Conservation (phyloP, 768 basidiomycete species). For the Hericium coralloides region DNA sequence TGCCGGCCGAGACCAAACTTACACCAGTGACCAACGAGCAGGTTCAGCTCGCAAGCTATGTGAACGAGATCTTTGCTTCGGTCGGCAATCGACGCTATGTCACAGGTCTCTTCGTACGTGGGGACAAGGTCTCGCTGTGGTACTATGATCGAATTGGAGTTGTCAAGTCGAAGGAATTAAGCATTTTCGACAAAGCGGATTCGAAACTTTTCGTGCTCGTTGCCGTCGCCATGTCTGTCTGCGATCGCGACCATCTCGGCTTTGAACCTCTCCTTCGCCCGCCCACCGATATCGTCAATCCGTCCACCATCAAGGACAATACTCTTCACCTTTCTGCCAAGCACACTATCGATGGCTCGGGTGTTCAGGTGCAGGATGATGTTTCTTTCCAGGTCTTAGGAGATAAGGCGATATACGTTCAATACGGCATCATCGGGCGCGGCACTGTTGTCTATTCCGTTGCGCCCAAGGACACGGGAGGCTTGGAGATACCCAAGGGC, state of each 20-base stretch:
- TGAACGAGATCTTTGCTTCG: background rate
- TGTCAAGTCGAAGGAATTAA: too few relatives aligned
- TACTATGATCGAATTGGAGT: background rate
- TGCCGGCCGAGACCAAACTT: too few relatives aligned
- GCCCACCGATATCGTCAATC: background rate
- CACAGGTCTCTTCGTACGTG: background rate
- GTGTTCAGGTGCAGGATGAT: background rate
- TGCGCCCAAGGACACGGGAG: background rate
- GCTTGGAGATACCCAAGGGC: too few relatives aligned
- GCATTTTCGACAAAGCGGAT: background rate
- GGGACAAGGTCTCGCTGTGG: background rate
- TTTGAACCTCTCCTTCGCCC: background rate
- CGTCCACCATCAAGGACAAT: too few relatives aligned
- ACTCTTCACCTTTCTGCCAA: too few relatives aligned
- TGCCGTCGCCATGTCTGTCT: background rate
- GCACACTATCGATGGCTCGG: background rate
- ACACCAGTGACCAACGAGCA: slow-evolving; percentile 14
- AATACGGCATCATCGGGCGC: background rate
- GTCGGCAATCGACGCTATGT: background rate
- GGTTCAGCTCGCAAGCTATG: background rate
- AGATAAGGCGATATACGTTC: background rate
- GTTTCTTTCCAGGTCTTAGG: background rate
- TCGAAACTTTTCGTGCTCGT: background rate
- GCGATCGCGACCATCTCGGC: background rate
- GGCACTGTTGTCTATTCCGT: background rate